Evolutionary conservation across 2,329 filamentous ascomycete species (phyloP).

Genomic region (Paracoccidioides brasiliensis): DNA sequence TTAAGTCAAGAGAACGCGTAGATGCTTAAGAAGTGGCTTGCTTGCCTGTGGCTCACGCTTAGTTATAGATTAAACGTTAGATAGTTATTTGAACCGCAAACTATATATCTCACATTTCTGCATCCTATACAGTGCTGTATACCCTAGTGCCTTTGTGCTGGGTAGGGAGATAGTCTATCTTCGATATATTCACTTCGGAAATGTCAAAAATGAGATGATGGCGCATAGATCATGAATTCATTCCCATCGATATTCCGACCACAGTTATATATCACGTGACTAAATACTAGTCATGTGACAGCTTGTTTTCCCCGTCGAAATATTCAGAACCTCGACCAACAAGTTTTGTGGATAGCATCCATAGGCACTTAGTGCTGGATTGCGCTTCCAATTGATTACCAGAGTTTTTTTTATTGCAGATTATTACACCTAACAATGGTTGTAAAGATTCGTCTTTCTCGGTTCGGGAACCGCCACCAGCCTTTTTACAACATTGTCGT

Average conservation of each 20-base stretch:
- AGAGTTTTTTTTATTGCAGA: background rate
- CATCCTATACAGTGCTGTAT: too few species aligned
- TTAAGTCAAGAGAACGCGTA: too few species aligned
- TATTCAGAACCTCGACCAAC: constrained; percentile 16
- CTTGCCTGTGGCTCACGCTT: too few species aligned
- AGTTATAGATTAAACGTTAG: too few species aligned
- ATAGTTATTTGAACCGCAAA: too few species aligned
- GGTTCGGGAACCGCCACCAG: constrained; percentile 77
- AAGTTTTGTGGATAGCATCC: constrained; percentile 70
- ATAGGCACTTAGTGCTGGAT: constrained; percentile 26
- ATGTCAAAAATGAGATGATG: too few species aligned
- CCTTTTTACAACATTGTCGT: constrained; percentile 98
- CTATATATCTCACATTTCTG: too few species aligned
- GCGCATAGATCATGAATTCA: too few species aligned
- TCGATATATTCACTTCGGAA: too few species aligned
- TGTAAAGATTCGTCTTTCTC: constrained; percentile 81
- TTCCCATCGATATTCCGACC: background rate
- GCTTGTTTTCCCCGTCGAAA: constrained; percentile 4
- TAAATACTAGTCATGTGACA: background rate
- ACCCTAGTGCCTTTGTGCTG: too few species aligned
- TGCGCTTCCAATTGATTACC: background rate
- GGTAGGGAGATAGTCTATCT: too few species aligned
- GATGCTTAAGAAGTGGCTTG: too few species aligned
- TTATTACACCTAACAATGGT: constrained; percentile 54
- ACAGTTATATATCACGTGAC: background rate